Evolutionary conservation across 192 early-diverging fungal species (phyloP), one percentile per base, ranked within the genome.

Genomic region (Kickxella alabastrina): DNA sequence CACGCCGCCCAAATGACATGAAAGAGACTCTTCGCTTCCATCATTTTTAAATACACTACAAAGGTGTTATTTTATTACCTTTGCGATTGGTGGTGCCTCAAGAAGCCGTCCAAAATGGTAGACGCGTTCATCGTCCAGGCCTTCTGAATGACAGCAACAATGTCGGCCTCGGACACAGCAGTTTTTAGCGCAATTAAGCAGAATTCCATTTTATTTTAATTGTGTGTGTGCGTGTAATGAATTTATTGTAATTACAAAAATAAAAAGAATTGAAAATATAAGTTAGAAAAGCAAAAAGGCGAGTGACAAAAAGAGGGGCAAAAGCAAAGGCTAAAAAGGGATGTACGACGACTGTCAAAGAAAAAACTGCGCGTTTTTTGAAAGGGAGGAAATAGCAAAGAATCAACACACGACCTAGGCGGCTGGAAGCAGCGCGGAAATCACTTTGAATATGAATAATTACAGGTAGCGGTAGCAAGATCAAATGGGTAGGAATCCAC

Each of bases 101-200:
- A 72, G 43, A 52, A 72, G 49, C 41, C 57, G 53, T 29, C 61
- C 62, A 41, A 64, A 72, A 31, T 72, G 68, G 62, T 52, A 55
- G 35, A 72, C 36, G 24, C 25, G 24, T 17, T 65, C 68, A 37
- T 64, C 52, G 3, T 54, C 52, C 4, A 49, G 10, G 50, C 57
- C 18, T 26, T 34, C 43, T 46, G 53, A 43, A 72, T 57, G 27
- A 72, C 52, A 7, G 41, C 26, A 24, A 43, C 17, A 3, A 49
- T 27, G 14, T 53, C 54, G 1, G 50, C 49, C 10, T 48, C 32
- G 10, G 34, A 38, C 13, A 55, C 8, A 18, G 50, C 62, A 1
- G 43, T 41, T 3, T 43, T 48, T 2, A 65, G 55, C 31, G 38
- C 24, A 38, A 48, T 31, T 23, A 57, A 36, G 43, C 52, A 48